These are phyloP conservation scores for Epithele typhae DNA, from an alignment of 768 basidiomycete species.

Conservation along the genomic window DNA sequence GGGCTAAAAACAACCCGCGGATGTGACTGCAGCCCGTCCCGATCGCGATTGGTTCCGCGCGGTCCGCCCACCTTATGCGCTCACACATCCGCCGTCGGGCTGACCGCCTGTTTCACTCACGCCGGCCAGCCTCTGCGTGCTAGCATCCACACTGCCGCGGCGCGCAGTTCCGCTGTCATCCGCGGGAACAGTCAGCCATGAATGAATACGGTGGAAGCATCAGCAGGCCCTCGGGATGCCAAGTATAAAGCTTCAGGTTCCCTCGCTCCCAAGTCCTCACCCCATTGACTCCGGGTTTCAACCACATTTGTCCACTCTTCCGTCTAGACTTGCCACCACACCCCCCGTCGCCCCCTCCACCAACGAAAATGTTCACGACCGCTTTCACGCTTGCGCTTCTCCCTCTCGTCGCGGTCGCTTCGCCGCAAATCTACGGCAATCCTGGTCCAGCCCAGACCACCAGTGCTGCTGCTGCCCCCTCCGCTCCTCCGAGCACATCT, in stretches of 20 bases:
- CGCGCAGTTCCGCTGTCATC: slow-evolving; percentile 8
- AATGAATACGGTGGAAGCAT: neutral
- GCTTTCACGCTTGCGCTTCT: slow-evolving; percentile 25
- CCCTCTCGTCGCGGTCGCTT: slow-evolving; percentile 25
- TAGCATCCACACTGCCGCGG: slow-evolving; percentile 10
- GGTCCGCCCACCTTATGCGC: no score
- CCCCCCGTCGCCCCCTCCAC: neutral
- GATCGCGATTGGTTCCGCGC: no score
- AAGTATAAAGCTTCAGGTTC: slow-evolving; percentile 14
- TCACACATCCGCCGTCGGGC: no score
- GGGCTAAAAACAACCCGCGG: slow-evolving; percentile 10
- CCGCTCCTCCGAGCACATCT: slow-evolving; percentile 18
- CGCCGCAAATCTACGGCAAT: slow-evolving; percentile 35
- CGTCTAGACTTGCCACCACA: neutral
- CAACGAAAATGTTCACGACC: slow-evolving; percentile 29
- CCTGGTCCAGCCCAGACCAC: slow-evolving; percentile 14
- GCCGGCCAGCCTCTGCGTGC: slow-evolving; percentile 4
- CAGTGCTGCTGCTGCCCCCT: slow-evolving; percentile 29
- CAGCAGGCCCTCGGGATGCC: neutral
- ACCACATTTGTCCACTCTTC: neutral
- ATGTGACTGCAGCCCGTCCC: slow-evolving; percentile 13
- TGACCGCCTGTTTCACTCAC: slow-evolving; percentile 12
- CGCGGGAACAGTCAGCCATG: slow-evolving; percentile 6
- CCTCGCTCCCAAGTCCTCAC: slow-evolving; percentile 10
- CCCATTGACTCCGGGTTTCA: slow-evolving; percentile 9